These are phyloP conservation scores for Quercus parvula DNA, from an alignment of 306 rosid species.

Conservation along the genomic window DNA sequence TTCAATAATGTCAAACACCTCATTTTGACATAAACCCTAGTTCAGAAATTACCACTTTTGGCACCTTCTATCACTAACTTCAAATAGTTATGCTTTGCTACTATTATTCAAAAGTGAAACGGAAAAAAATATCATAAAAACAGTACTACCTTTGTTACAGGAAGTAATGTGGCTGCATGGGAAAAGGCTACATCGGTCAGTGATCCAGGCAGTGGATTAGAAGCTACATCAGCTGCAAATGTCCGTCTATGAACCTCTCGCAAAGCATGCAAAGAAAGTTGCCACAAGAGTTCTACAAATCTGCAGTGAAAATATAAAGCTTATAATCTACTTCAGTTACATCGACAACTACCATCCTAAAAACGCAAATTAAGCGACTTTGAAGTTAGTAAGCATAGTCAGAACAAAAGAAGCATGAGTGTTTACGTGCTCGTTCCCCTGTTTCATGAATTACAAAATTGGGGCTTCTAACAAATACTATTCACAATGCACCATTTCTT, in stretches of 20 bases:
- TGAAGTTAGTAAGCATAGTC: too few relatives aligned
- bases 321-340: not conserved
- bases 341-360: not conserved
- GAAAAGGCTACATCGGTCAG: slow-evolving; percentile 98
- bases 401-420: too few relatives aligned
- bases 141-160: slow-evolving; percentile 83
- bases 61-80: not conserved
- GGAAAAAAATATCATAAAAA: not conserved
- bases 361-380: not conserved
- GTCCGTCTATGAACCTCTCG: slow-evolving; percentile 96
- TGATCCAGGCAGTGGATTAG: slow-evolving; percentile 89
- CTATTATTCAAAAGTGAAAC: not conserved
- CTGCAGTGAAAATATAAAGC: slow-evolving; percentile 36
- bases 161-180: slow-evolving; percentile 97
- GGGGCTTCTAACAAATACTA: not conserved
- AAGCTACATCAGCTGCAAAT: slow-evolving; percentile 77
- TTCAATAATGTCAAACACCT: slow-evolving; percentile 15
- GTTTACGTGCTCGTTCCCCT: too few relatives aligned
- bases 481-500: not conserved
- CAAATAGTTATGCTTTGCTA: not conserved
- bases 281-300: slow-evolving; percentile 99
- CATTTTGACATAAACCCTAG: not conserved
- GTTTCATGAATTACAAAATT: too few relatives aligned
- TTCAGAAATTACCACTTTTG: not conserved
- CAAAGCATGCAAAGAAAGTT: slow-evolving; percentile 97